These are phyloP conservation scores for Rhizophagus sp. DNA, from an alignment of 192 early-diverging fungal genomes.

Conservation along the genomic window DNA sequence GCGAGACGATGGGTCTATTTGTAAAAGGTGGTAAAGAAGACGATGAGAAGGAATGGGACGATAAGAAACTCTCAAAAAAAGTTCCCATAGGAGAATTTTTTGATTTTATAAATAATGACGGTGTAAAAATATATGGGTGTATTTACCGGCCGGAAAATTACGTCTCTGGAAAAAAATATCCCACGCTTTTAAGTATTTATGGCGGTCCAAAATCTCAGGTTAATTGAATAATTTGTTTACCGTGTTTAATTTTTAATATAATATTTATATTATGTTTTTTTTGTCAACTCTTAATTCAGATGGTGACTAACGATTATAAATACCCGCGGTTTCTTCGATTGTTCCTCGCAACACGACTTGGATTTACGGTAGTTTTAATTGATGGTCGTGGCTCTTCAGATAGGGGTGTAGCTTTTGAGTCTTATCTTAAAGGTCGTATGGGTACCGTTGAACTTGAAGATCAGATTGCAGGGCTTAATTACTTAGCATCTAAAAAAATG, in stretches of 20 bases:
- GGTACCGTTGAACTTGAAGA: slow-evolving; percentile 65
- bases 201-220: slow-evolving; percentile 72
- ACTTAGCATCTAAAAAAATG: slow-evolving; percentile 40
- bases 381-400: slow-evolving; percentile 70
- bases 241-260: not conserved
- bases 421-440: slow-evolving; percentile 49
- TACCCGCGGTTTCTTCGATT: slow-evolving; percentile 60
- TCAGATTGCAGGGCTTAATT: slow-evolving; percentile 60
- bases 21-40: not conserved
- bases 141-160: slow-evolving; percentile 57
- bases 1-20: not conserved
- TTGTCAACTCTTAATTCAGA: not conserved
- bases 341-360: slow-evolving; percentile 54
- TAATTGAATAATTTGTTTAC: not conserved
- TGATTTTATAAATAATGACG: slow-evolving; percentile 52
- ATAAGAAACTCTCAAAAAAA: not conserved
- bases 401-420: slow-evolving; percentile 64
- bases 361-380: slow-evolving; percentile 60
- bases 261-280: not conserved
- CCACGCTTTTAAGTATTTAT: slow-evolving; percentile 67
- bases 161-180: slow-evolving; percentile 51
- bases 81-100: slow-evolving; percentile 53
- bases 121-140: slow-evolving; percentile 56
- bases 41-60: slow-evolving; percentile 19
- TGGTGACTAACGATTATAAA: slow-evolving; percentile 74